Evolutionary conservation across 2,329 filamentous ascomycete genomes (phyloP), one percentile per base, ranked within the genome.

Genomic region (Didymella arachidicola): DNA sequence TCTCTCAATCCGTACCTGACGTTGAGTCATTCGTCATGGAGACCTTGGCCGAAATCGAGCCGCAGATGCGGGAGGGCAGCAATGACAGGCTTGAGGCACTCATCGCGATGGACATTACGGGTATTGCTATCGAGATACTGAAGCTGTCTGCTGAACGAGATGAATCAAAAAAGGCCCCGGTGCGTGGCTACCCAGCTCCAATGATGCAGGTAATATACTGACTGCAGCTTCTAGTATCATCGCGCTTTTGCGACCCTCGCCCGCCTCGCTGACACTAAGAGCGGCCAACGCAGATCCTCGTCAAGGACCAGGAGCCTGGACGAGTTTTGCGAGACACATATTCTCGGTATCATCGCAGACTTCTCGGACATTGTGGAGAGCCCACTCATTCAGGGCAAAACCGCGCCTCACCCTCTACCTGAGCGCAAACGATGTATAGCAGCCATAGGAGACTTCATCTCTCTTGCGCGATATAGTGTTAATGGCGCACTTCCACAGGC

Each of bases 381-480:
- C 47, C 71, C 81, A 83, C 12, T 80, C 81, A 60, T 67, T 8
- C 60, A 67, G 12, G 63, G 64, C 7, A 70, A 71, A 44, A 57
- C 63, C 38, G 78, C 82, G 19, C 82, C 84, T 57, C 85, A 86
- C 55, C 84, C 78, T 63, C 81, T 78, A 68, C 84, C 73, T 69
- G 93, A 97, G 72, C 92, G 93, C 69, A 86, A 86, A 55, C 85
- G 90, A 58, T 93, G 89, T 67, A 86, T 99, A 8, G 86, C 86
- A 63, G 93, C 92, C 5, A 89, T 99, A 72, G 90, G 92, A 66
- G 92, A 96, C 72, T 91, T 99, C 85, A 89, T 97, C 48, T 86
- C 82, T 53, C 81, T 96, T 47, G 90, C 91, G 43, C 89, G 87
- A 68, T 83, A 83, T 2, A 88, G 91, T 70, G 87, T 93, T 30